A percentile compares a stretch with the other conserved stretches of the same genome.
Evolutionary conservation across 352 stramenopile genomes (phyloP).

Genomic region (Phytophthora meadii): DNA sequence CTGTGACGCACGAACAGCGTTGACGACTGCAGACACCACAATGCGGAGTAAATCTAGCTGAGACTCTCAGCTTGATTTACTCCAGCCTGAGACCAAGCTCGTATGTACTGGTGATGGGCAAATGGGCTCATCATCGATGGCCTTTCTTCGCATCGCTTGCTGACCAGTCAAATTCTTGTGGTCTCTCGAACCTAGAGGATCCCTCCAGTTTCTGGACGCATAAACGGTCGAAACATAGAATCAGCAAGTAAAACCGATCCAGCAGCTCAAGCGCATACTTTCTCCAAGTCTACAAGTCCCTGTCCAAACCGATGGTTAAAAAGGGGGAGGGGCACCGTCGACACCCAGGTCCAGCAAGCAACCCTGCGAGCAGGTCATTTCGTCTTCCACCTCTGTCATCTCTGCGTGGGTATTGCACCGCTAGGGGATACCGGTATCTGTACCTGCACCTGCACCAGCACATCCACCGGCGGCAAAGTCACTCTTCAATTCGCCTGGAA

Average conservation of each 20-base stretch:
- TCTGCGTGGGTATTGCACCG: constrained; percentile 11
- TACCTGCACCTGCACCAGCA: neutral
- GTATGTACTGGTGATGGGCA: constrained; percentile 6
- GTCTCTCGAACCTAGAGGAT: constrained; percentile 4
- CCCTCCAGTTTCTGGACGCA: constrained; percentile 12
- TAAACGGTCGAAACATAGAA: constrained; percentile 9
- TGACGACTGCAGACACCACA: too few relatives aligned
- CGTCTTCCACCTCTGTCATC: constrained; percentile 9
- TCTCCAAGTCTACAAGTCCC: neutral
- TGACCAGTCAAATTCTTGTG: constrained; percentile 35
- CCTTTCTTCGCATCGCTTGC: neutral
- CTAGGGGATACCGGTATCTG: constrained; percentile 1
- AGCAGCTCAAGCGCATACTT: constrained; percentile 5
- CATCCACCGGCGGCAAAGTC: constrained; percentile 26
- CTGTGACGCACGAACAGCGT: too few relatives aligned
- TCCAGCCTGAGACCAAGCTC: too few relatives aligned
- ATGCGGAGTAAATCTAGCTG: too few relatives aligned
- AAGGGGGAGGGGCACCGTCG: constrained; percentile 21
- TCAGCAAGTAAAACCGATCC: constrained; percentile 10
- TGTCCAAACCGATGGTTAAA: constrained; percentile 2
- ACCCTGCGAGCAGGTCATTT: constrained; percentile 11
- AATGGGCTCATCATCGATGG: constrained; percentile 1
- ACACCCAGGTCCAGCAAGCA: constrained; percentile 29
- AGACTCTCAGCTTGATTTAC: too few relatives aligned
- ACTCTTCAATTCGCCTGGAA: constrained; percentile 28